Percentiles rank a stretch among this genome's conserved stretches.
phyloP scores from a whole-genome alignment of 2,329 filamentous ascomycete genomes.

The Fusarium torulosum region DNA sequence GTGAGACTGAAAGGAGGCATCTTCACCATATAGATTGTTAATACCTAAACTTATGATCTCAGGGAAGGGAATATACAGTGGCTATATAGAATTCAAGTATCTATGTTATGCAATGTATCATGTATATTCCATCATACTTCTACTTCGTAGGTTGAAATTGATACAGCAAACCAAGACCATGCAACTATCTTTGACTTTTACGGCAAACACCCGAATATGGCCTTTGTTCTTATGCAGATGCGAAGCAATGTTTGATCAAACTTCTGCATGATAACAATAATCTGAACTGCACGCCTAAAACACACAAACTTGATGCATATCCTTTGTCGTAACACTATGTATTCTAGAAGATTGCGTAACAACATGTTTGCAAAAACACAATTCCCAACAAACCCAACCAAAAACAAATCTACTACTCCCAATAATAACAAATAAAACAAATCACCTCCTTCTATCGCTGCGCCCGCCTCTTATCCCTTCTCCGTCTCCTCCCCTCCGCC shows the following conservation, averaged over 20 bases:
- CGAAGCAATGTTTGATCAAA: slow-evolving; percentile 24
- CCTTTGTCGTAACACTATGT: slow-evolving; percentile 23
- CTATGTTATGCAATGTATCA: too few relatives aligned
- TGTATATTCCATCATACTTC: background rate
- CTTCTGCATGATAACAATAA: background rate
- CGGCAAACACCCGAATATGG: background rate
- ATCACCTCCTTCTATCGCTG: slow-evolving; percentile 6
- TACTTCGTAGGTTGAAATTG: background rate
- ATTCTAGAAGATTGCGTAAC: slow-evolving; percentile 26
- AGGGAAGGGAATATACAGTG: too few relatives aligned
- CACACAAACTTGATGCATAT: background rate
- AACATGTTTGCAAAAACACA: slow-evolving; percentile 1
- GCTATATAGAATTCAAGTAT: slow-evolving; percentile 1
- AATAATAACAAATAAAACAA: slow-evolving; percentile 11
- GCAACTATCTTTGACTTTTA: background rate
- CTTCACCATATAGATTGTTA: background rate
- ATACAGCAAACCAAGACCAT: slow-evolving; percentile 2
- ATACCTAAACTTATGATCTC: too few relatives aligned
- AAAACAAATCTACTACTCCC: background rate
- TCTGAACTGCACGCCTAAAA: background rate
- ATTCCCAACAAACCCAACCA: background rate
- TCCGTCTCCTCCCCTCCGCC: slow-evolving; percentile 27
- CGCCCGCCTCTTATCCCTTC: slow-evolving; percentile 22
- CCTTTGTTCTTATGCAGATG: background rate
- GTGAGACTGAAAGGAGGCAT: slow-evolving; percentile 23